Base-by-base conservation (phyloP, 306 rosid genomes). In the Datisca glomerata region DNA sequence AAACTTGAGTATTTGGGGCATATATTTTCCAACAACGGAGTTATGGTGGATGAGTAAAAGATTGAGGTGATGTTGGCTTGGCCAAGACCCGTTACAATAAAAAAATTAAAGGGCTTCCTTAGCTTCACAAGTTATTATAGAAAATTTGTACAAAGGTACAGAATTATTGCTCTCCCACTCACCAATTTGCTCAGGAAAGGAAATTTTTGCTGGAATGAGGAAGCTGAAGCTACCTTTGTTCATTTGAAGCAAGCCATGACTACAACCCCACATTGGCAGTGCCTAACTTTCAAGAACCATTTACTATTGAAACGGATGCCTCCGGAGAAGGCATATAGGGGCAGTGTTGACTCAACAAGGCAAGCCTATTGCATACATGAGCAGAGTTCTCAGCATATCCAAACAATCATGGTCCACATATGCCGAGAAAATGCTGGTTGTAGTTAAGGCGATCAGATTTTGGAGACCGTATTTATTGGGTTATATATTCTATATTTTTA, bases 141-240 rank as follows among this genome's bases (percentile, higher is more conserved):
- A n/a, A n/a, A n/a, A n/a, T n/a, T n/a, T 4, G 6, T 21, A 0
- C 1, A 23, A 1, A 8, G 13, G 1, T 43, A 43, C n/a, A 29
- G 31, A 5, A 5, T 0, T 2, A 5, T 21, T 4, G 49, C 49
- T 3, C 1, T 9, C 5, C 3, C 49, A 7, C n/a, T 43, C 9
- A 21, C 49, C 10, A 14, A 43, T 2, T 11, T 43, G 8, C 13
- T 43, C 4, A 43, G 22, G 41, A 48, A 32, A 3, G 32, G n/a
- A 12, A 9, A 21, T 12, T 49, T 49, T 35, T 12, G 16, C 6
- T 49, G 55, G 55, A 49, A 11, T 35, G 44, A 18, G 3, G 55
- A 49, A 22, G 44, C 21, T n/a, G 8, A 21, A 12, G 8, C 3
- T 1, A 20, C 33, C 11, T 49, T 49, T 12, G 12, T 7, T 1